Evolutionary conservation across 257 asterid genomes (phyloP), one percentile per base, ranked within the genome.

Genomic region (Cordia subcordata): DNA sequence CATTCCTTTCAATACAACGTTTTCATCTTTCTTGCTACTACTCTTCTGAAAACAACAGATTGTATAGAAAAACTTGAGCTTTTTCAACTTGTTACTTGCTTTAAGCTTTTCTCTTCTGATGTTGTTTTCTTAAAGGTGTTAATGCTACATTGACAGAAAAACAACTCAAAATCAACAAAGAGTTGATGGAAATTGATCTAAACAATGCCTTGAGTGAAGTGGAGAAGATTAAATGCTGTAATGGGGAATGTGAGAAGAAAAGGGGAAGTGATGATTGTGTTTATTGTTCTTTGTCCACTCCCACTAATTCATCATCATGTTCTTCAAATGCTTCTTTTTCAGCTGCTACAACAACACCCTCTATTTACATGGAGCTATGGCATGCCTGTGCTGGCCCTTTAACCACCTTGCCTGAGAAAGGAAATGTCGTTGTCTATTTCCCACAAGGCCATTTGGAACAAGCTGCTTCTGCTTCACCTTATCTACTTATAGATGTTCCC

Each of bases 341-440:
- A 50, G 56, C 70, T 67, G 53, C 73, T 57, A 42, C 77, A 52
- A 69, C 77, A 11, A 58, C 76, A 4, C 77, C 94, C 13, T 82
- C 89, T 64, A 75, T 93, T 27, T 86, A 73, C 57, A 66, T 74
- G 68, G 99, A 93, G 87, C 91, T 93, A 6, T 93, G 99, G 99
- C 80, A 89, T 77, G 97, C 97, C 44, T 86, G 97, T 76, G 96
- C 97, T 72, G 97, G 99, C 0, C 99, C 99, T 16, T 77, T 93
- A 17, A 85, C 89, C n/a, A 75, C 74, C 66, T 70, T 93, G 78
- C 99, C 97, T 49, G 83, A 73, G 75, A 89, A 89, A 68, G 96
- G 94, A 32, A 82, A 83, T 80, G 82, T 78, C 45, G 97, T 89
- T 62, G 92, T 89, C 40, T 93, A 93, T 76, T 93, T 93, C 68